Percentiles rank a stretch among this genome's conserved stretches.
These are phyloP conservation scores for Crithidia bombi DNA, from an alignment of 208 protist species.

Conservation along the genomic window DNA sequence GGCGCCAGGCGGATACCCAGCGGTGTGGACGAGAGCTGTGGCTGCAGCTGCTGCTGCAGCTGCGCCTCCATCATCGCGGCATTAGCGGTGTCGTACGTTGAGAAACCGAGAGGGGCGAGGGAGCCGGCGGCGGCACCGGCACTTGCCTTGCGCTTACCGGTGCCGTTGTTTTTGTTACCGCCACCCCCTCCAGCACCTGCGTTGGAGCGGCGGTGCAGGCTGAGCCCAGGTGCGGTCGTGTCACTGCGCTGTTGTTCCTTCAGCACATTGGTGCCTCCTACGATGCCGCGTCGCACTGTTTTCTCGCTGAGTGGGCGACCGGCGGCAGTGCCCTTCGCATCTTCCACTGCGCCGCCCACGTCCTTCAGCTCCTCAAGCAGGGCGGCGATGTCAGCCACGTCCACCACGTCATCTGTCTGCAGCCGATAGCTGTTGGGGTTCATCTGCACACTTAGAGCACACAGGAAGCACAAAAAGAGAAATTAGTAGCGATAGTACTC, in stretches of 20 bases:
- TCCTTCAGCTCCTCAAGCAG: conserved; percentile 71
- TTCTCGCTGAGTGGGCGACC: conserved; percentile 15
- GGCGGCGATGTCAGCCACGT: conserved; percentile 52
- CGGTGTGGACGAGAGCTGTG: conserved; percentile 20
- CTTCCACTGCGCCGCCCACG: conserved; percentile 30
- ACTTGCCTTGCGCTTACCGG: background rate
- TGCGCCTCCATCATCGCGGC: conserved; percentile 20
- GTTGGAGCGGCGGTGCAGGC: conserved; percentile 16
- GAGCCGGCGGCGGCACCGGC: conserved; percentile 4
- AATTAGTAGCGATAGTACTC: no score
- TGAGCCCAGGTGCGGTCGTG: background rate
- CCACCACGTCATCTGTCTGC: conserved; percentile 21
- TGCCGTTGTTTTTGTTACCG: background rate
- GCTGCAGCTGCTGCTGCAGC: conserved; percentile 17
- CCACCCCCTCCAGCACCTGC: conserved; percentile 9
- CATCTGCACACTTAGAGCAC: conserved; percentile 2
- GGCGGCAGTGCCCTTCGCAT: background rate
- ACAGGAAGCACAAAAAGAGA: conserved; percentile 9
- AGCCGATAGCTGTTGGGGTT: conserved; percentile 16
- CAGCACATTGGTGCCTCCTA: conserved; percentile 19
- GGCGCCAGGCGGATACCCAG: conserved; percentile 29
- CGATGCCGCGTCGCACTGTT: conserved; percentile 11
- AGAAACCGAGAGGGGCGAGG: conserved; percentile 34
- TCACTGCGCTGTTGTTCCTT: conserved; percentile 27
- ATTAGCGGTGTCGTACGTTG: conserved; percentile 49